A percentile compares a stretch with the other conserved stretches of the same genome.
Conservation (phyloP, 129 eudicot genomes). For the Flaveria robusta region DNA sequence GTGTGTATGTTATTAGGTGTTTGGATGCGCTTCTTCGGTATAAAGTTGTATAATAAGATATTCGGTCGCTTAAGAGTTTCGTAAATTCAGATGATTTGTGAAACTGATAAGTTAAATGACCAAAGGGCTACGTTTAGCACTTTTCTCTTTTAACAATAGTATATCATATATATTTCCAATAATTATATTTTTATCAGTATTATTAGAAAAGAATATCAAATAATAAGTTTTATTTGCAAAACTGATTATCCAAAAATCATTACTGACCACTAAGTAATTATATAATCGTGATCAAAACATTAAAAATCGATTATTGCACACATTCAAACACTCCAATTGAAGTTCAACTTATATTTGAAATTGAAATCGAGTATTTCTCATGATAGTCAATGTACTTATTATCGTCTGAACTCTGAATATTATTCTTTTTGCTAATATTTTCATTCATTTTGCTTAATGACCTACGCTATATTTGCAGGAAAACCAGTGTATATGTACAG, state of each 20-base stretch:
- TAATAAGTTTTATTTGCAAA: not conserved
- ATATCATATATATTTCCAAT: not conserved
- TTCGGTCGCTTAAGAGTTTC: not conserved
- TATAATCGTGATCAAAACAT: not conserved
- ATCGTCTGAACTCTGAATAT: not conserved
- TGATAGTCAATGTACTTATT: not conserved
- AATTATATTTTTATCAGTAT: not conserved
- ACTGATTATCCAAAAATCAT: constrained; percentile 8
- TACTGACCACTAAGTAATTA: not conserved
- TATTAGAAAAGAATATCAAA: not conserved
- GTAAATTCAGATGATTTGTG: not conserved
- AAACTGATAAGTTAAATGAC: no score
- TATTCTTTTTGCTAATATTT: not conserved
- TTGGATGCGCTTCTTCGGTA: no score
- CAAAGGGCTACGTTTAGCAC: not conserved
- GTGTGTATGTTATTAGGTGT: no score
- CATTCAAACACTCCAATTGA: not conserved
- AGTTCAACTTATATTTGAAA: not conserved
- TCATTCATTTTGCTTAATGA: not conserved
- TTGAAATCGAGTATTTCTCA: not conserved
- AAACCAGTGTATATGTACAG: constrained; percentile 99
- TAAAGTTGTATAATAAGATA: not conserved
- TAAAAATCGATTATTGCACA: not conserved
- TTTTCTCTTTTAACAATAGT: not conserved
- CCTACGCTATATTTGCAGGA: constrained; percentile 46